phyloP scores from a whole-genome alignment of 345 rosid species.

The Excoecaria agallocha region DNA sequence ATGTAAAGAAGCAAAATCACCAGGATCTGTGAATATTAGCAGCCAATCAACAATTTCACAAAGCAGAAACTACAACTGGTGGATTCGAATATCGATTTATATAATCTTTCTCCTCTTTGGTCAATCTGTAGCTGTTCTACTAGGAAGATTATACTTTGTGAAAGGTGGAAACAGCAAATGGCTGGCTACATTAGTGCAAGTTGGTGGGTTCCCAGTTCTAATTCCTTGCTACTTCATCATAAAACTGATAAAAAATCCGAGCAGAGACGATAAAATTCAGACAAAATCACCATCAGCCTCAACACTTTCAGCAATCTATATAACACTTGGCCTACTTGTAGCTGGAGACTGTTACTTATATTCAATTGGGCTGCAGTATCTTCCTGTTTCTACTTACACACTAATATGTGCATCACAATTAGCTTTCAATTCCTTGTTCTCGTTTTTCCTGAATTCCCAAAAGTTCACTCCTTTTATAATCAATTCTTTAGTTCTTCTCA shows the following conservation, averaged over 20 bases:
- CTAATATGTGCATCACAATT: constrained; percentile 48
- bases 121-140: constrained; percentile 14
- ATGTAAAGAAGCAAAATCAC: constrained; percentile 11
- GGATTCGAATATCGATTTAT: constrained; percentile 12
- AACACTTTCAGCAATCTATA: constrained; percentile 15
- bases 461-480: constrained; percentile 48
- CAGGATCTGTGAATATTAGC: not conserved
- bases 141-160: constrained; percentile 22
- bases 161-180: constrained; percentile 37
- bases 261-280: not conserved
- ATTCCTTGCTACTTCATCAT: constrained; percentile 19
- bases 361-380: constrained; percentile 25
- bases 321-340: constrained; percentile 26
- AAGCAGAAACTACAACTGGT: constrained; percentile 9
- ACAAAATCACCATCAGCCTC: not conserved
- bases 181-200: constrained; percentile 37
- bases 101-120: constrained; percentile 13
- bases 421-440: constrained; percentile 37
- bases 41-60: not conserved
- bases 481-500: constrained; percentile 36
- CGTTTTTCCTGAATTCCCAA: constrained; percentile 39
- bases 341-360: constrained; percentile 23
- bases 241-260: not conserved
- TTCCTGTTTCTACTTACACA: constrained; percentile 43
- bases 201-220: constrained; percentile 36